Evolutionary conservation across 2,329 filamentous ascomycete species (phyloP), one percentile per base, ranked within the genome.

Genomic region (Westerdykella aurantiaca): DNA sequence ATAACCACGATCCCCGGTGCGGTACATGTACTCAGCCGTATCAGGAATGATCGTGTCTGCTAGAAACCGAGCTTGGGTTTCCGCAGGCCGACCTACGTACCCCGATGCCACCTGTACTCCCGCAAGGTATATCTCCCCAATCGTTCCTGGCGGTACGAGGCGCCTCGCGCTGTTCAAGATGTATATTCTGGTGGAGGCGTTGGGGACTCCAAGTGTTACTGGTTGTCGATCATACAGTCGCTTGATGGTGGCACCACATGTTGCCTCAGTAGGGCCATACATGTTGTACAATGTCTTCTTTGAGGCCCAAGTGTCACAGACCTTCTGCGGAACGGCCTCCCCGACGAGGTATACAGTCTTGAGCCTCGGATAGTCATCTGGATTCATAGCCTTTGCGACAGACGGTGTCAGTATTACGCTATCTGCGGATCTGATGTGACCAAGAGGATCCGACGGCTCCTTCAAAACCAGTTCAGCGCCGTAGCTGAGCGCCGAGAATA

Each of bases 261-360:
- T 72, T 2, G 48, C 61, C 48, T 73, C 71, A 0, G 68, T 71
- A 5, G 72, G 72, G 0, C 71, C 71, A 42, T 73, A 75, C 60
- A 67, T 66, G 47, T 74, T 74, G 52, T 64, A 72, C 1, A 71
- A 18, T 1, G 21, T 31, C 21, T 46, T 57, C n/a, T 37, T 38
- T 5, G 33, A 16, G 2, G 60, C 47, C 70, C 70, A 72, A 1
- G 6, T 39, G 38, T 71, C 64, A 23, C 42, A 51, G 2, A 67
- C 46, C 4, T 37, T 33, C 47, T 69, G 65, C 1, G 65, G 54
- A 4, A 72, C 62, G 0, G 58, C 43, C 47, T 72, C 70, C 0
- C 69, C 68, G 1, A 64, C 69, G 3, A 72, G 49, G 44, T 69
- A 68, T 6, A 72, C 45, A n/a, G 43, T 49, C 11, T 57, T 57